Evolutionary conservation across 2,329 filamentous ascomycete species (phyloP).

Genomic region (Fusarium sp.): DNA sequence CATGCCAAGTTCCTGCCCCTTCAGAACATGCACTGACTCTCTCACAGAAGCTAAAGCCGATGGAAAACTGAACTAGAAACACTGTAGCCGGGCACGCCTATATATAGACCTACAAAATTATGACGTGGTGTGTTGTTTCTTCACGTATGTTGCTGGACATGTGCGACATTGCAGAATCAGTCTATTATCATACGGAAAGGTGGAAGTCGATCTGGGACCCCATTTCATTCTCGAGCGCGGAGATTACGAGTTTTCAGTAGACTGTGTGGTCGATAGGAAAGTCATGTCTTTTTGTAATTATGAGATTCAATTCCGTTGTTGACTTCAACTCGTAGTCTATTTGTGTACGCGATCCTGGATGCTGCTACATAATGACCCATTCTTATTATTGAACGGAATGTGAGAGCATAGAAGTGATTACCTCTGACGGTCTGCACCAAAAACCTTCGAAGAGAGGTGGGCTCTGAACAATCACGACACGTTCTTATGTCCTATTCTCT

Average conservation of each 20-base stretch:
- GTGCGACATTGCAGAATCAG: slow-evolving; percentile 20
- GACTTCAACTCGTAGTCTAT: not conserved
- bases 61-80: slow-evolving; percentile 71
- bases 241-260: slow-evolving; percentile 22
- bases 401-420: not conserved
- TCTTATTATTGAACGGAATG: not conserved
- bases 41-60: slow-evolving; percentile 76
- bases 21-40: slow-evolving; percentile 37
- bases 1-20: not conserved
- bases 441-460: no score
- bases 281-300: slow-evolving; percentile 15
- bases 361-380: not conserved
- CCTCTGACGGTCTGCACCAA: no score
- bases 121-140: slow-evolving; percentile 15
- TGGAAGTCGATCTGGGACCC: slow-evolving; percentile 18
- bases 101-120: slow-evolving; percentile 20
- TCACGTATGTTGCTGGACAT: slow-evolving; percentile 12
- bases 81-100: slow-evolving; percentile 27
- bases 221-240: slow-evolving; percentile 30
- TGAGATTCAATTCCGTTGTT: not conserved
- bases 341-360: not conserved
- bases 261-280: slow-evolving; percentile 35
- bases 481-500: no score
- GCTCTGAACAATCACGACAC: no score
- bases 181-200: slow-evolving; percentile 9